Percentiles rank a stretch among this genome's conserved stretches.
phyloP scores from a whole-genome alignment of 2,329 filamentous ascomycete species.

The Penicillium italicum region DNA sequence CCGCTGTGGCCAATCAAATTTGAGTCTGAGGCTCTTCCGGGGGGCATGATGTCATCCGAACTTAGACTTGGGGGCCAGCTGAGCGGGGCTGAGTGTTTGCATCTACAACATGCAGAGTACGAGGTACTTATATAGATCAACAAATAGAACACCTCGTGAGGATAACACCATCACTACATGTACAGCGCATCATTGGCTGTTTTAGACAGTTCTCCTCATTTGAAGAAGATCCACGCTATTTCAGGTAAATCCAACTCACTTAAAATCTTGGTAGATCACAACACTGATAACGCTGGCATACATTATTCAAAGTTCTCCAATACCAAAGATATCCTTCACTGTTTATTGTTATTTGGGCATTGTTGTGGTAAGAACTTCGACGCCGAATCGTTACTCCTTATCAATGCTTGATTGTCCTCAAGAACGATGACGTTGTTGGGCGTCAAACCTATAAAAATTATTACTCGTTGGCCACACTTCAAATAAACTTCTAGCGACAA shows the following conservation, averaged over 20 bases:
- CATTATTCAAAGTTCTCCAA: neutral
- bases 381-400: neutral
- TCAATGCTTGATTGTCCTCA: neutral
- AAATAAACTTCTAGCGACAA: too few relatives aligned
- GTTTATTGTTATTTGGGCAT: neutral
- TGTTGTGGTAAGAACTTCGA: neutral
- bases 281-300: neutral
- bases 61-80: neutral
- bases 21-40: neutral
- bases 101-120: neutral
- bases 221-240: neutral
- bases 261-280: neutral
- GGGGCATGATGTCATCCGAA: conserved; percentile 15
- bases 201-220: neutral
- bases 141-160: neutral
- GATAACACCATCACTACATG: neutral
- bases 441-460: conserved; percentile 9
- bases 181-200: too few relatives aligned
- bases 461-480: neutral
- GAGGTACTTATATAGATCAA: neutral
- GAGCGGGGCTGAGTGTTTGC: neutral
- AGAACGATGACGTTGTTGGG: conserved; percentile 13
- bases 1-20: conserved; percentile 3
- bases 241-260: neutral
- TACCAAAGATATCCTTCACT: rapidly evolving